phyloP scores from a whole-genome alignment of 2,329 filamentous ascomycete species.

The Colletotrichum sp. region DNA sequence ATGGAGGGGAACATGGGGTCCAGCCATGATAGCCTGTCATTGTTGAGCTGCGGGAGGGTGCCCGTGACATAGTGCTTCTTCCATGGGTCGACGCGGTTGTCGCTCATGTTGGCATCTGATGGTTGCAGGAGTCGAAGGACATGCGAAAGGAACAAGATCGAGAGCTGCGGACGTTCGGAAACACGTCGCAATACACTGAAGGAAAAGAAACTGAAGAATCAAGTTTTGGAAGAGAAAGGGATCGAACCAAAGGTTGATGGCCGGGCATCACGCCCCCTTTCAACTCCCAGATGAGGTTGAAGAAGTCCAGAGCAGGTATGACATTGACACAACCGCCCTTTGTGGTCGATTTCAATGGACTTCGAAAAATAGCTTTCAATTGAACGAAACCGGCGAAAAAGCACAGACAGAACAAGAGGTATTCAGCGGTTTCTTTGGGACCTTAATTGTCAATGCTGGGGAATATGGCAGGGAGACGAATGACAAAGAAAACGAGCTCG shows the following conservation, averaged over 20 bases:
- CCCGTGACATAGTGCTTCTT: neutral
- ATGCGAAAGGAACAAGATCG: neutral
- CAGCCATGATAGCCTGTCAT: conserved; percentile 7
- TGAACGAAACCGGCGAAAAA: neutral
- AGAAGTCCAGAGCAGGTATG: neutral
- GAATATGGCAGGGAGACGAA: neutral
- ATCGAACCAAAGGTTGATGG: neutral
- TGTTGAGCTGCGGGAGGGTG: neutral
- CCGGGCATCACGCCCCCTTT: neutral
- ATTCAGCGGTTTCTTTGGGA: neutral
- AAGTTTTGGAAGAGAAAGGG: neutral
- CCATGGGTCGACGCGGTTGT: neutral
- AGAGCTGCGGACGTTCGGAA: neutral
- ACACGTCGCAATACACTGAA: neutral
- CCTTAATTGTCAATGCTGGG: neutral
- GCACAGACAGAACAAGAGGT: neutral
- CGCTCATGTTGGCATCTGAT: neutral
- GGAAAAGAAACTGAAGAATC: neutral
- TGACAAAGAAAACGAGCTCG: neutral
- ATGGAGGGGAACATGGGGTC: neutral
- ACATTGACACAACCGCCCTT: neutral
- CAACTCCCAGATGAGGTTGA: neutral
- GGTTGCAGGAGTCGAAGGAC: neutral
- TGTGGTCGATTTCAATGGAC: neutral
- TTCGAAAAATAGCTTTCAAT: neutral